Base-by-base conservation (phyloP, 202 grass and related monocot genomes). In the Carex sylvatica region DNA sequence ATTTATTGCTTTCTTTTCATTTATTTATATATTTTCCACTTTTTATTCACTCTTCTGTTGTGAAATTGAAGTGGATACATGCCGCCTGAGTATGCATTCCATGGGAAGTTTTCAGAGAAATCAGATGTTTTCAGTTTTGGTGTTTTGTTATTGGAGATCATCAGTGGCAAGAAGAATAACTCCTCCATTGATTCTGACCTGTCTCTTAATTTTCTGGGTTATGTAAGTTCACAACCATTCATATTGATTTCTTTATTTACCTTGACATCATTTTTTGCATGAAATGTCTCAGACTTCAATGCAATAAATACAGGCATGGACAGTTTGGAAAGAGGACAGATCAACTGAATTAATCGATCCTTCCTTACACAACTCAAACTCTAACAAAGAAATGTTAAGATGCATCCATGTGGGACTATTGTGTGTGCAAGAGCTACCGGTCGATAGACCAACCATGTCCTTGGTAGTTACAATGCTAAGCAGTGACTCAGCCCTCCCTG, bases 71-170 rank as follows among this genome's bases (percentile, higher is more conserved):
- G 93, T 72, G 89, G 92, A 11, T 92, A 94, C 82, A 92, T 94
- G 65, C 82, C 92, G 30, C 92, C 92, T 0, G 92, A 95, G 74
- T 95, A 95, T 2, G 93, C 82, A 31, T 90, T 95, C 89, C 87
- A 92, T 67, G 93, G 93, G 1, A 89, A 88, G 77, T 86, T 90
- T 86, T 95, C 88, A 3, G 90, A 92, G 49, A 92, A 95, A 86
- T 95, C 93, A 0, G 90, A 95, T 3, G 82, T 92, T 68, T 95
- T 88, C 86, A 90, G 90, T 80, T 95, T 90, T 1, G 88, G 93
- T 33, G 90, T 92, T 58, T 83, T 95, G 84, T 63, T 95, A 80
- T 83, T 95, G 70, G 93, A 95, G 84, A 90, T 92, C 9, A 79
- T 95, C 33, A 87, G 82, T 42, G 93, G 93, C 55, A 87, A 84